Conservation (phyloP, 1,284 basidiomycete genomes). For the Meira miltonrushii region DNA sequence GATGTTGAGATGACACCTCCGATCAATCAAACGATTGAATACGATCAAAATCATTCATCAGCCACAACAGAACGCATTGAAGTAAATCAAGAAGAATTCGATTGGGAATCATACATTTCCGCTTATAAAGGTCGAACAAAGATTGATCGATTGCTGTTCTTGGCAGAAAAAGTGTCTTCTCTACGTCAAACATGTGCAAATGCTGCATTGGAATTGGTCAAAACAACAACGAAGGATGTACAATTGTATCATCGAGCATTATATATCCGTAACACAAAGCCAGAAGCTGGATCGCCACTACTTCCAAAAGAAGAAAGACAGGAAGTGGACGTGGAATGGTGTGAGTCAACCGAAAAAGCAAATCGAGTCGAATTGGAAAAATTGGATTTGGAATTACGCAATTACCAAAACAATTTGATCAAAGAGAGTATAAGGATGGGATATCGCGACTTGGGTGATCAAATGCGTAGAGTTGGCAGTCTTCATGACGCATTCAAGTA, state of each 20-base stretch:
- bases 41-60: too few species aligned
- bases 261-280: slow-evolving; percentile 12
- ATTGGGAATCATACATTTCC: slow-evolving; percentile 42
- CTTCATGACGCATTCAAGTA: slow-evolving; percentile 66
- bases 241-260: slow-evolving; percentile 14
- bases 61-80: too few species aligned
- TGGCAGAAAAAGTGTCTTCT: slow-evolving; percentile 23
- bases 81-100: slow-evolving; percentile 25
- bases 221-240: slow-evolving; percentile 13
- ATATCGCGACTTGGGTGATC: slow-evolving; percentile 74
- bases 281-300: slow-evolving; percentile 5
- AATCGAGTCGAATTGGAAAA: slow-evolving; percentile 66
- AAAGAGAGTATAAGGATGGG: slow-evolving; percentile 92
- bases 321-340: slow-evolving; percentile 59
- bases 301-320: slow-evolving; percentile 18
- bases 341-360: slow-evolving; percentile 61
- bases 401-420: slow-evolving; percentile 83
- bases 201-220: slow-evolving; percentile 22
- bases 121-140: slow-evolving; percentile 16
- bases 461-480: slow-evolving; percentile 68
- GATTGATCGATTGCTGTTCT: slow-evolving; percentile 25
- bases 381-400: slow-evolving; percentile 80
- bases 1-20: too few species aligned
- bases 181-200: slow-evolving; percentile 25
- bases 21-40: too few species aligned